Evolutionary conservation across 352 stramenopile genomes (phyloP), one percentile per base, ranked within the genome.

Genomic region (Phytophthora pistaciae): DNA sequence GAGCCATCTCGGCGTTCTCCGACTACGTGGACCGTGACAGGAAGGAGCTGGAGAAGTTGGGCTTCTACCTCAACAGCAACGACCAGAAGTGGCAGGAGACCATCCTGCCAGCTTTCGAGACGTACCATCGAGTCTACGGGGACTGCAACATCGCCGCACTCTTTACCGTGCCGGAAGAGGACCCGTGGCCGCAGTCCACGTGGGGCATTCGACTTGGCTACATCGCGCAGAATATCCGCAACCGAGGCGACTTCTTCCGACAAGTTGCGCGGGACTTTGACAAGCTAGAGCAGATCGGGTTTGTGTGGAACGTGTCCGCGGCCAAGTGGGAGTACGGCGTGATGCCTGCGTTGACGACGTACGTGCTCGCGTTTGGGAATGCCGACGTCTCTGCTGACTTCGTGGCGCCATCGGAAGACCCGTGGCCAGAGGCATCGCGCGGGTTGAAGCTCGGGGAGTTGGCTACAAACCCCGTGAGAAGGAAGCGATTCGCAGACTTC

Each of bases 181-280:
- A 59, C 10, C 75, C 72, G 1, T 92, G 84, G 82, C 72, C 82
- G 1, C 5, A 33, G 21, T 61, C 46, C 9, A 75, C 73, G 33
- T 82, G 76, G 71, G 81, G 80, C 14, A 58, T 79, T 31, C 64
- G 76, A 5, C 72, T 92, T 49, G 85, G 85, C 27, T 86, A 80
- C 50, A 80, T 89, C 60, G 85, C 85, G 21, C 70, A 74, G 29
- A 87, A 91, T 64, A 89, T 91, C 58, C 77, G 79, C 14, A 75
- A 69, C 42, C 72, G 81, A 31, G 78, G 77, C 40, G 74, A 88
- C 42, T 90, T 78, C 54, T 79, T 81, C 49, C 40, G 75, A 14
- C 84, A 90, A 60, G 70, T 92, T 60, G 73, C 75, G n/a, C 72
- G 74, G 38, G 81, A 90, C 56, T 66, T 70, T 50, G 70, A 82